These are phyloP conservation scores for Podospora sp. DNA, from an alignment of 495 filamentous ascomycete genomes.

Conservation along the genomic window DNA sequence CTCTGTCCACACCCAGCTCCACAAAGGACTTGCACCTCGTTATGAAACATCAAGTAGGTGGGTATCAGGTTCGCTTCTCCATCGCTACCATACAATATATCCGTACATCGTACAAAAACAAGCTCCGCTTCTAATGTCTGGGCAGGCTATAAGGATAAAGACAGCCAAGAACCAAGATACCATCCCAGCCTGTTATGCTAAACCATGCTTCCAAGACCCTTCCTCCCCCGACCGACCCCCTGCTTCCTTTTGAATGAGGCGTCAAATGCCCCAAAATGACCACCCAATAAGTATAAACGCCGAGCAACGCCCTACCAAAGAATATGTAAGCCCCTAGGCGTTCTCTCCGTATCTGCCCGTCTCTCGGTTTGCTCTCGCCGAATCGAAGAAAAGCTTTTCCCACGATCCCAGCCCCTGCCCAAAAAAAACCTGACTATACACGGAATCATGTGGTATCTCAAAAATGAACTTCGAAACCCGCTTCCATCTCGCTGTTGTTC, in stretches of 20 bases:
- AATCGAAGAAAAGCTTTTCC: not conserved
- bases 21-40: not conserved
- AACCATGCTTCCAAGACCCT: not conserved
- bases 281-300: not conserved
- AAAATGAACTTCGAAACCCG: not conserved
- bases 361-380: not conserved
- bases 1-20: too few relatives aligned
- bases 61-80: constrained; percentile 7
- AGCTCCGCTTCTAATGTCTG: not conserved
- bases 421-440: constrained; percentile 10
- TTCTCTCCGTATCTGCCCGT: not conserved
- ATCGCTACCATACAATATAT: constrained; percentile 2
- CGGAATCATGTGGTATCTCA: constrained; percentile 12
- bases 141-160: not conserved
- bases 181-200: not conserved
- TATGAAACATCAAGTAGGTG: not conserved
- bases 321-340: not conserved
- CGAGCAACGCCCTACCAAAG: not conserved
- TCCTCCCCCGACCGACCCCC: not conserved
- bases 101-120: not conserved
- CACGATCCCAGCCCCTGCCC: not conserved
- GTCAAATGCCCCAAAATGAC: not conserved
- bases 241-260: not conserved
- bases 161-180: not conserved
- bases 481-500: not conserved